Evolutionary conservation across 257 asterid genomes (phyloP), one percentile per base, ranked within the genome.

Genomic region (Ilex aquifolium): DNA sequence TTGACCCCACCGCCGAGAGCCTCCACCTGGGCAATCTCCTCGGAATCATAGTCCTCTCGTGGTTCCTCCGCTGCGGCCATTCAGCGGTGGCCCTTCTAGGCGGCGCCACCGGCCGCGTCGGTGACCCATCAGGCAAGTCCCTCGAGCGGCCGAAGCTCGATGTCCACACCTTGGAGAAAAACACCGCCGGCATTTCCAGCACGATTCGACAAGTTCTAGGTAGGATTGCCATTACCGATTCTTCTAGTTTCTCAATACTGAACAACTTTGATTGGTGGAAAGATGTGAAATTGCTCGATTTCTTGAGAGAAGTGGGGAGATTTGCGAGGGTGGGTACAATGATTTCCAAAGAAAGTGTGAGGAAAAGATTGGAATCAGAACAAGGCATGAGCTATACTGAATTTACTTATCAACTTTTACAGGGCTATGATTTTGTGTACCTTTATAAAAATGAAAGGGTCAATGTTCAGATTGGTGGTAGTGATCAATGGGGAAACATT

Each of bases 241-340:
- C 73, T 46, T 42, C 80, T 6, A 51, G 74, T 16, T 69, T 86
- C 67, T 49, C 65, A 21, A 72, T 91, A 52, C 39, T 91, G 42
- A 85, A 91, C 79, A 91, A 91, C 58, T 85, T 88, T 76, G 95
- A 86, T 29, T 91, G 98, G 96, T 91, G 98, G 98, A 91, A 88
- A 69, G 89, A 86, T 7, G 82, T 91, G 69, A 85, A 66, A 54
- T 79, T 88, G 15, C 74, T 88, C 56, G 96, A 91, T 68, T 91
- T 91, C 70, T 68, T 91, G 44, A 75, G 65, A 60, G 78, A 88
- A 1, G 95, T 91, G 1, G 98, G 98, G 14, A 69, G 74, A 60
- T 74, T 54, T 71, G 95, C 95, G 0, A 67, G 98, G 66, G 95
- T 91, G 12, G 98, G 98, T 13, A 63, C 64, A 6, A 91, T 91